A percentile compares a stretch with the other conserved stretches of the same genome.
Evolutionary conservation across 352 stramenopile species (phyloP).

Genomic region (Hyaloperonospora brassicae): DNA sequence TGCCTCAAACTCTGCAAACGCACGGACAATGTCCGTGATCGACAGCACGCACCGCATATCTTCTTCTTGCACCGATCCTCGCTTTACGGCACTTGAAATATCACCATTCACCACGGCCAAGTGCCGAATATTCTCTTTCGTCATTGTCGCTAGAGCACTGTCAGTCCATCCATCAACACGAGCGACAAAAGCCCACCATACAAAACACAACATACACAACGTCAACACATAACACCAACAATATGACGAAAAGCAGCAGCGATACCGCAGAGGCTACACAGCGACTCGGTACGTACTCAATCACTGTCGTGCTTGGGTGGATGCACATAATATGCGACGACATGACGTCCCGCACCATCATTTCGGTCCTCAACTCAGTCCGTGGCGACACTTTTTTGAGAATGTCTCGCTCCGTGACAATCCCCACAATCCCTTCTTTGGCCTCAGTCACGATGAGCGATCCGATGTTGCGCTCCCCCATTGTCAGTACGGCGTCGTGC

Average conservation of each 20-base stretch:
- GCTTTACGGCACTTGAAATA: conserved; percentile 60
- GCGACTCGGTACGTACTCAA: conserved; percentile 43
- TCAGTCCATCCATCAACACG: not conserved
- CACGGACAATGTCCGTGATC: conserved; percentile 80
- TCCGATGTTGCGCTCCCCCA: conserved; percentile 74
- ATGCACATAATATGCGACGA: conserved; percentile 84
- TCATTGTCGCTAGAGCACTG: conserved; percentile 77
- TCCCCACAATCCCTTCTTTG: conserved; percentile 62
- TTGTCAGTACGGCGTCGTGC: conserved; percentile 64
- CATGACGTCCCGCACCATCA: conserved; percentile 73
- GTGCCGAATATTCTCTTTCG: conserved; percentile 81
- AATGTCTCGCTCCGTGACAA: conserved; percentile 78
- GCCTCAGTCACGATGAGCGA: conserved; percentile 78
- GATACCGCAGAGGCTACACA: not conserved
- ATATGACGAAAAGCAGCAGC: conserved; percentile 1
- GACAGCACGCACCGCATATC: conserved; percentile 81
- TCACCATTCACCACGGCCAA: conserved; percentile 76
- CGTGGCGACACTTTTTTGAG: conserved; percentile 66
- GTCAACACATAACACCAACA: not conserved
- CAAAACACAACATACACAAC: not conserved
- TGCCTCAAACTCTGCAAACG: conserved; percentile 57
- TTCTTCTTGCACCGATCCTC: conserved; percentile 67
- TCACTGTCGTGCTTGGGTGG: conserved; percentile 65
- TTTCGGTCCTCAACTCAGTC: conserved; percentile 38
- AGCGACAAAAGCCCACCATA: not conserved